These are phyloP conservation scores for Dendrocalamus latiflorus DNA, from an alignment of 202 grass and related monocot species.

Conservation along the genomic window DNA sequence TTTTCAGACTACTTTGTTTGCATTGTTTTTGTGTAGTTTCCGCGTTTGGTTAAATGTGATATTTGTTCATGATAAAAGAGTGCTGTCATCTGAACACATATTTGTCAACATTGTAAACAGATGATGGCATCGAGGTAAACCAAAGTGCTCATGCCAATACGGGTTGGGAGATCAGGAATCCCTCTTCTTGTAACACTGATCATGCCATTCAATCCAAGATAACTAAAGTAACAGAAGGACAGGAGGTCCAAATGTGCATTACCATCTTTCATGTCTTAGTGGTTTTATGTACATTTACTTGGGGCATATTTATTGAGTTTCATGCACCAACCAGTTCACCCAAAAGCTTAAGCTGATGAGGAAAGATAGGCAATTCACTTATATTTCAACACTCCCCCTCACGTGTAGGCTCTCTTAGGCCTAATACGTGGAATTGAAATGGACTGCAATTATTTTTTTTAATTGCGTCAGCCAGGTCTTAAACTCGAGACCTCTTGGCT, in stretches of 20 bases:
- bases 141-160: not conserved
- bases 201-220: not conserved
- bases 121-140: not conserved
- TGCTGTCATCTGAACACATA: not conserved
- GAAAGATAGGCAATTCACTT: too few relatives aligned
- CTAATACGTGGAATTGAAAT: too few relatives aligned
- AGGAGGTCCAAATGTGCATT: not conserved
- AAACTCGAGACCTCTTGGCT: too few relatives aligned
- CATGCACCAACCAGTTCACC: too few relatives aligned
- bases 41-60: not conserved
- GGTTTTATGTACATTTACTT: not conserved
- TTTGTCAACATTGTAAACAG: not conserved
- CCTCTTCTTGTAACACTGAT: not conserved
- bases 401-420: too few relatives aligned
- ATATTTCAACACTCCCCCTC: too few relatives aligned
- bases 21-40: not conserved
- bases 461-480: too few relatives aligned
- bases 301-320: too few relatives aligned
- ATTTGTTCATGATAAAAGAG: not conserved
- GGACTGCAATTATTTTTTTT: too few relatives aligned
- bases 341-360: too few relatives aligned
- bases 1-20: not conserved
- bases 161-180: not conserved
- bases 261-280: not conserved
- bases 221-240: not conserved